A percentile compares a stretch with the other conserved stretches of the same genome.
Conservation (phyloP, 2,329 filamentous ascomycete genomes). For the Coniochaeta ligniaria region DNA sequence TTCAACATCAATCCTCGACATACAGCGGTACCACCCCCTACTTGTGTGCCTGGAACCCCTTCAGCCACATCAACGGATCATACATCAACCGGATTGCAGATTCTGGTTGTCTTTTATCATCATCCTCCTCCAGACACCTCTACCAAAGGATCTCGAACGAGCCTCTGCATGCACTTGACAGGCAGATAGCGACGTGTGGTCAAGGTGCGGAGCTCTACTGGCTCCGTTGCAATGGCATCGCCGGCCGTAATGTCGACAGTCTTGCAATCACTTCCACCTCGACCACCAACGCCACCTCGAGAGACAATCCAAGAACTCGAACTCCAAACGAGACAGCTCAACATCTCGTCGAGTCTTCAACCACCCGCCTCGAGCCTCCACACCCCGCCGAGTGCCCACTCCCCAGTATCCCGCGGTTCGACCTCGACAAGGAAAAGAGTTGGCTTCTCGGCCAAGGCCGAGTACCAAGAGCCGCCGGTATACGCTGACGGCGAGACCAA, state of each 20-base stretch:
- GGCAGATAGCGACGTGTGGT: constrained; percentile 3
- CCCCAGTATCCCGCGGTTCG: constrained; percentile 34
- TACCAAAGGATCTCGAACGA: not conserved
- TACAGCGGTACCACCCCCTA: not conserved
- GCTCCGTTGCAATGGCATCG: constrained; percentile 28
- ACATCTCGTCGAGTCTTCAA: constrained; percentile 29
- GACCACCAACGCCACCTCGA: constrained; percentile 63
- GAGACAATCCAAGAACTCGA: constrained; percentile 36
- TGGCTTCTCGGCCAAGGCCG: constrained; percentile 48
- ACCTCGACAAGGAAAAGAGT: constrained; percentile 45
- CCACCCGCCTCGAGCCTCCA: constrained; percentile 31
- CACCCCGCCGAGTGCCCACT: constrained; percentile 44
- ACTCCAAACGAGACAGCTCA: constrained; percentile 24
- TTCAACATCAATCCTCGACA: not conserved
- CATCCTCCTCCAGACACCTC: not conserved
- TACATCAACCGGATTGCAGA: not conserved
- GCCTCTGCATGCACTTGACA: not conserved
- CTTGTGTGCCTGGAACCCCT: not conserved
- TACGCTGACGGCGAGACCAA: constrained; percentile 30
- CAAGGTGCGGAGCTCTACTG: constrained; percentile 1
- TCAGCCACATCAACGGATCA: not conserved
- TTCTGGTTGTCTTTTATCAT: not conserved
- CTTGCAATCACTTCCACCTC: constrained; percentile 46
- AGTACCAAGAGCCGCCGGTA: constrained; percentile 47
- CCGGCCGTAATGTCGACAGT: constrained; percentile 26